Base-by-base conservation (phyloP, 352 stramenopile genomes). In the Pythium plurisporium region DNA sequence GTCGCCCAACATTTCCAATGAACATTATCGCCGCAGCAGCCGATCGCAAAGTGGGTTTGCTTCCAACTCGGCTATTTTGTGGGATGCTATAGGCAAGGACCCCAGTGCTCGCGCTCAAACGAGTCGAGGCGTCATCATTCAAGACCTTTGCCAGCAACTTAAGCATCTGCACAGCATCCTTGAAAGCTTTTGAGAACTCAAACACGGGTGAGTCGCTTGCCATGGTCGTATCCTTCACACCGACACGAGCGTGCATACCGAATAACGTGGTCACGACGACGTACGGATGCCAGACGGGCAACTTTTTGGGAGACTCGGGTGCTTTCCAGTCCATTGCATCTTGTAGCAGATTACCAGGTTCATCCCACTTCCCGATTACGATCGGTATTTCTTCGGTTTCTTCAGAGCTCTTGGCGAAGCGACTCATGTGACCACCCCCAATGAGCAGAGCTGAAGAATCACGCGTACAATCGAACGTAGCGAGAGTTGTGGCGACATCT, bases 231-330 rank as follows among this genome's bases (percentile, higher is more conserved):
- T 91, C 72, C 53, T 87, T 90, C 22, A 89, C 65, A 23, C 81
- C 83, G 42, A 94, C 83, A 50, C 82, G 82, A 9, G 84, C 81
- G 50, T 91, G 80, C 78, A 94, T 87, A 3, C 84, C 84, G 43
- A 91, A 94, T 11, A 94, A 68, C 29, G 84, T 94, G 26, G 84
- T 92, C 9, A 94, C 60, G 19, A 94, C 64, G 15, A 91, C 82
- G 25, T 89, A 94, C 17, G 84, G 82, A 61, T 94, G 84, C 84
- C 84, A 94, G 30, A 92, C 75, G 14, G 84, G 84, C 9, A 90
- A 70, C 49, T 94, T 88, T 53, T 91, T 81, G 5, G 77, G 76
- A 15, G 66, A 77, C 31, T 87, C 76, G 7, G 62, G 43, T 17
- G 77, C 70, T 69, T 94, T 91, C 83, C 80, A 91, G 38, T 90